A percentile compares a stretch with the other conserved stretches of the same genome.
phyloP scores from a whole-genome alignment of 495 filamentous ascomycete genomes.

The Trichoderma parareesei region DNA sequence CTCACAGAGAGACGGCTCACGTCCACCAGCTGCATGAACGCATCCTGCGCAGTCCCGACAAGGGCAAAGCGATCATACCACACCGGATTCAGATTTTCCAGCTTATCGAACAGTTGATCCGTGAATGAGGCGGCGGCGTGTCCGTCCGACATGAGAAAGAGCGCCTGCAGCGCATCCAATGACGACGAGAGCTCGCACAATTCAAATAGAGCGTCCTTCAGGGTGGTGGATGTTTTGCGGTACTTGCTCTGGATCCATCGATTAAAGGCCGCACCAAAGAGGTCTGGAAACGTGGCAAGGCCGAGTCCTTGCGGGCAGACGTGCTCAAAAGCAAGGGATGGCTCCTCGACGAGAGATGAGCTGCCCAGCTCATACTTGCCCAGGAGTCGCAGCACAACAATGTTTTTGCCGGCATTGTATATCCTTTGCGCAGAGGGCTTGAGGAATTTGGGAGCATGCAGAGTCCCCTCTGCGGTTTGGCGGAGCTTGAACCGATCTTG shows the following conservation, averaged over 20 bases:
- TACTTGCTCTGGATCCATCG: slow-evolving; percentile 65
- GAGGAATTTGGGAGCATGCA: slow-evolving; percentile 68
- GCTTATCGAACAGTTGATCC: slow-evolving; percentile 63
- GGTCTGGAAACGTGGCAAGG: slow-evolving; percentile 65
- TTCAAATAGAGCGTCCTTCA: slow-evolving; percentile 58
- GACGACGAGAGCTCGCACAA: slow-evolving; percentile 58
- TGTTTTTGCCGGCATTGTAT: slow-evolving; percentile 80
- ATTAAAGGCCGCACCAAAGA: slow-evolving; percentile 62
- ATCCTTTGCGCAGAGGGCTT: slow-evolving; percentile 58
- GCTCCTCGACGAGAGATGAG: slow-evolving; percentile 22
- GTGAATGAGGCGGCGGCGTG: slow-evolving; percentile 54
- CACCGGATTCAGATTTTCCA: slow-evolving; percentile 54
- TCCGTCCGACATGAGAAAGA: slow-evolving; percentile 71
- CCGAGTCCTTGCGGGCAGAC: slow-evolving; percentile 36
- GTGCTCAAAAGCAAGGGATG: slow-evolving; percentile 45
- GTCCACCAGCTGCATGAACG: slow-evolving; percentile 53
- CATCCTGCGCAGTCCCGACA: slow-evolving; percentile 67
- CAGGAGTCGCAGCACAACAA: slow-evolving; percentile 67
- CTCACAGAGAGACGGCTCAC: slow-evolving; percentile 48
- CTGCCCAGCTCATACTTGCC: slow-evolving; percentile 30
- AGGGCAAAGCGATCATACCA: slow-evolving; percentile 82
- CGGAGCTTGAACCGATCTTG: slow-evolving; percentile 61
- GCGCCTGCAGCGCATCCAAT: slow-evolving; percentile 57
- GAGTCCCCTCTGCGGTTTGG: slow-evolving; percentile 40
- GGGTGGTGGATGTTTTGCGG: slow-evolving; percentile 52